Base-by-base conservation (phyloP, 139 green algal genomes). In the Tetratostichococcus sp. region DNA sequence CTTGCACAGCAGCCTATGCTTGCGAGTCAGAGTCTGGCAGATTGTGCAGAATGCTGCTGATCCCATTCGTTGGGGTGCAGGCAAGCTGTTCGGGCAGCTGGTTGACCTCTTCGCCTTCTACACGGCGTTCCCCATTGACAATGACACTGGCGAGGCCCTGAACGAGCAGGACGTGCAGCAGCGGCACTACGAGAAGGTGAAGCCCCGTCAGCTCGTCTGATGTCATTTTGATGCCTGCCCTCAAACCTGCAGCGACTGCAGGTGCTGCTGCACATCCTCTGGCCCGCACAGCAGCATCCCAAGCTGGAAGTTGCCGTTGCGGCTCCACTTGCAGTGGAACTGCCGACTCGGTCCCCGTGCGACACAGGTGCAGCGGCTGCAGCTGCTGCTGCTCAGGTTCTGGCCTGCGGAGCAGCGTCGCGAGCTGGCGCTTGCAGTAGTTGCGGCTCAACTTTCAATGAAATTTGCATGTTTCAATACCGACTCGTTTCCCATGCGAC, bases 41-140 rank as follows among this genome's bases (percentile, higher is more conserved):
- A n/a, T n/a, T n/a, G n/a, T n/a, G n/a, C n/a, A n/a, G n/a, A n/a
- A n/a, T n/a, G n/a, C n/a, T n/a, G n/a, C n/a, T n/a, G n/a, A n/a
- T n/a, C n/a, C n/a, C n/a, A n/a, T n/a, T n/a, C n/a, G n/a, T n/a
- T n/a, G n/a, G n/a, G n/a, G n/a, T 71, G 82, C 71, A 77, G 78
- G 78, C 66, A 71, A 70, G 30, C 85, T 94, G 67, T 97, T 95
- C 77, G 42, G 67, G 16, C 94, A 97, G 86, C 86, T 98, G 73
- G 78, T 96, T 30, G 92, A 97, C 79, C 82, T 97, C 71, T 76
- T 97, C 35, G 71, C 79, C 30, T 97, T 95, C 82, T 97, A 97
- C 86, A 80, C 90, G 39, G 50, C 81, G 65, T 98, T 98, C 85
- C 90, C 93, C 69, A 92, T 99, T n/a, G 81, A 97, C 76, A 89